These are phyloP conservation scores for Pholiota microspora DNA, from an alignment of 768 basidiomycete genomes.

Conservation along the genomic window DNA sequence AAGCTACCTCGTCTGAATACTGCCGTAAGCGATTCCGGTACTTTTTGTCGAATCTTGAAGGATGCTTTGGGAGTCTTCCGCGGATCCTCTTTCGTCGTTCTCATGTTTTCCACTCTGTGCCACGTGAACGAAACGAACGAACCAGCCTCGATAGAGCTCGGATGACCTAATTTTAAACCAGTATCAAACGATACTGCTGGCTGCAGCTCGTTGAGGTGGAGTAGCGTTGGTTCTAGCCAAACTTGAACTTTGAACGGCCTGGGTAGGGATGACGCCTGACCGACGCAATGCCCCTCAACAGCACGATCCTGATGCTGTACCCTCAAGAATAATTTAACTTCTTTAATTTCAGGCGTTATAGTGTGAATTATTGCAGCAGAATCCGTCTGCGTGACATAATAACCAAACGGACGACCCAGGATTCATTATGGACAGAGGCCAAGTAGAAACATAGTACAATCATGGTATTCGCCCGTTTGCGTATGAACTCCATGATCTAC, in stretches of 20 bases:
- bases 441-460: too few species aligned
- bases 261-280: neutral
- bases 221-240: neutral
- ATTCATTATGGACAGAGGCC: too few species aligned
- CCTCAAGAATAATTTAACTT: neutral
- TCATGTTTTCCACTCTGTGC: conserved; percentile 19
- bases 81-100: conserved; percentile 27
- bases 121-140: conserved; percentile 23
- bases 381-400: too few species aligned
- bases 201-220: conserved; percentile 10
- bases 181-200: conserved; percentile 12
- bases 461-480: neutral
- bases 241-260: too few species aligned
- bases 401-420: too few species aligned
- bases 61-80: conserved; percentile 17
- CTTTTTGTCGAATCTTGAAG: conserved; percentile 29
- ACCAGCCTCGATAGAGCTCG: conserved; percentile 9
- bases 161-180: conserved; percentile 19
- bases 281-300: neutral
- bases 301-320: neutral
- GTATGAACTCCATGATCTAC: neutral
- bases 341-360: too few species aligned
- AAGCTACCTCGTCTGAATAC: conserved; percentile 21
- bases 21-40: conserved; percentile 27
- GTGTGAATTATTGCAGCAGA: too few species aligned